These are phyloP conservation scores for Phytophthora constricta DNA, from an alignment of 352 stramenopile species.

Conservation along the genomic window DNA sequence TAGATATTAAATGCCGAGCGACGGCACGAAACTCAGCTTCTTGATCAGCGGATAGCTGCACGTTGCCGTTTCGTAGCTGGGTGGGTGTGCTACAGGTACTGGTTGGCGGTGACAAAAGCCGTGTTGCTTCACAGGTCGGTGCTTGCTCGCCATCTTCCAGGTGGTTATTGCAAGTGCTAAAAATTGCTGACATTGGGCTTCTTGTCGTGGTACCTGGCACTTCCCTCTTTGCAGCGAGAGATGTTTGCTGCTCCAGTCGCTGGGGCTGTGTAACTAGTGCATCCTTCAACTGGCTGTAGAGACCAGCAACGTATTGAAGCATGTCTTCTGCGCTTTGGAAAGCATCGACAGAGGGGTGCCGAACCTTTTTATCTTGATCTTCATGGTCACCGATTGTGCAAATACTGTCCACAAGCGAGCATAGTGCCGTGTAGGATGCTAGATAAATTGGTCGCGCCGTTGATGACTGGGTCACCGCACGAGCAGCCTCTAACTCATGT, in stretches of 20 bases:
- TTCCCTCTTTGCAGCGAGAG: no score
- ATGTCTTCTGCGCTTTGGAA: slow-evolving; percentile 40
- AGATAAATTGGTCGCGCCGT: slow-evolving; percentile 13
- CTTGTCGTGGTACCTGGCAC: no score
- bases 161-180: no score
- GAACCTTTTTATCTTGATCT: background rate
- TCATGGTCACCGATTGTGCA: background rate
- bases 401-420: slow-evolving; percentile 48
- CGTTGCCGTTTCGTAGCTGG: background rate
- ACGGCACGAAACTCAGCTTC: slow-evolving; percentile 54
- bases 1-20: slow-evolving; percentile 37
- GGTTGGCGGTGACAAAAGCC: background rate
- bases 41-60: slow-evolving; percentile 23
- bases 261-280: no score
- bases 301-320: slow-evolving; percentile 42
- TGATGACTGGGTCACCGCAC: background rate
- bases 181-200: no score
- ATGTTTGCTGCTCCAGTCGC: no score
- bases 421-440: slow-evolving; percentile 55
- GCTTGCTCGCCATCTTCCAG: background rate
- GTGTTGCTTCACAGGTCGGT: background rate
- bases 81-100: background rate
- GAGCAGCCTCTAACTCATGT: slow-evolving; percentile 29
- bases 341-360: slow-evolving; percentile 33
- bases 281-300: slow-evolving; percentile 51